Percentiles rank a stretch among this genome's conserved stretches.
Evolutionary conservation across 768 basidiomycete species (phyloP).

Genomic region (Russula foetens): DNA sequence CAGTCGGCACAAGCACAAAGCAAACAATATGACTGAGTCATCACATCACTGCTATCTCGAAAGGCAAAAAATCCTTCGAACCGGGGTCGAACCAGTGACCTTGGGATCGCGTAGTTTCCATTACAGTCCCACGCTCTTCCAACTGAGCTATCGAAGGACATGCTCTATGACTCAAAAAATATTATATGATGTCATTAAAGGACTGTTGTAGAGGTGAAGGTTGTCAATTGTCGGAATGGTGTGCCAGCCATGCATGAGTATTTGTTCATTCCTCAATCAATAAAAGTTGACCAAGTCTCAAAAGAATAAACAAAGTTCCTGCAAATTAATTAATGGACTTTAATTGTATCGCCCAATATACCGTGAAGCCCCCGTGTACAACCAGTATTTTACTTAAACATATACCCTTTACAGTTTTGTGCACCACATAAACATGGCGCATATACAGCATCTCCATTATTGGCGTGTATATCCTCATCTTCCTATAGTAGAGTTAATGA

Average conservation of each 20-base stretch:
- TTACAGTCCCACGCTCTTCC: constrained; percentile 21
- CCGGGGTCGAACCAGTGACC: constrained; percentile 19
- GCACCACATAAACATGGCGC: constrained; percentile 45
- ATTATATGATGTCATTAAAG: not conserved
- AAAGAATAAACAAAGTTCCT: no score
- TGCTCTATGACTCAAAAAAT: accelerated
- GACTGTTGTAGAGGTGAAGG: no score
- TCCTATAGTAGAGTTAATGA: not conserved
- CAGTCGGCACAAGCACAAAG: no score
- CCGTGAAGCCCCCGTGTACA: not conserved
- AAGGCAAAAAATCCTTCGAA: constrained; percentile 13
- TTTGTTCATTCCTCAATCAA: no score
- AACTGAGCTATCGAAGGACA: constrained; percentile 17
- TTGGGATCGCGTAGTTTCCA: constrained; percentile 9
- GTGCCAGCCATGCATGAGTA: no score
- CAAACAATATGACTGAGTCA: no score
- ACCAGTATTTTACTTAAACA: constrained; percentile 20
- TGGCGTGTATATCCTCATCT: constrained; percentile 1
- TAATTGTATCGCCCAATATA: no score
- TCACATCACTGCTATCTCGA: not conserved
- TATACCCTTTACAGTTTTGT: constrained; percentile 39
- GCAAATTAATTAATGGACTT: no score
- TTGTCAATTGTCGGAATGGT: no score
- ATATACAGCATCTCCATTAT: constrained; percentile 36
- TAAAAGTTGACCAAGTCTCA: no score